Percentiles rank a stretch among this genome's conserved stretches.
phyloP scores from a whole-genome alignment of 2,329 filamentous ascomycete genomes.

The Fusarium buxicola region DNA sequence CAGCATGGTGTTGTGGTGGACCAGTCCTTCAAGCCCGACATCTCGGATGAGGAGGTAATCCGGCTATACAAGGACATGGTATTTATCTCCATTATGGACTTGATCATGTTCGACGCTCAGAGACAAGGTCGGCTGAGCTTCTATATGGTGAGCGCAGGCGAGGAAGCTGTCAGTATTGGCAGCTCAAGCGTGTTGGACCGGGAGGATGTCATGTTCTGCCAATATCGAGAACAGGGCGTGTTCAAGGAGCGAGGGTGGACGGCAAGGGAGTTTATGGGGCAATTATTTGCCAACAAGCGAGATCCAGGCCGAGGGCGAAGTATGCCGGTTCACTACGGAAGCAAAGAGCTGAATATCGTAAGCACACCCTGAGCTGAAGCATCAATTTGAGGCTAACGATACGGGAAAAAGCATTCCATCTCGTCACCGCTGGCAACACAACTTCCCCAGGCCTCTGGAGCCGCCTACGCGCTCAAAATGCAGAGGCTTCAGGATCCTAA shows the following conservation, averaged over 20 bases:
- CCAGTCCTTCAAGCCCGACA: slow-evolving; percentile 73
- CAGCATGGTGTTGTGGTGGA: slow-evolving; percentile 89
- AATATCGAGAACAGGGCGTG: slow-evolving; percentile 94
- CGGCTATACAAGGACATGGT: slow-evolving; percentile 75
- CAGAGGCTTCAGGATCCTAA: slow-evolving; percentile 79
- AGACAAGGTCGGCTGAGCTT: slow-evolving; percentile 93
- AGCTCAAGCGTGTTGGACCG: slow-evolving; percentile 84
- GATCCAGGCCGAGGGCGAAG: slow-evolving; percentile 87
- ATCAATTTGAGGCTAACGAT: slow-evolving; percentile 13
- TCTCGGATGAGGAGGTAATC: slow-evolving; percentile 71
- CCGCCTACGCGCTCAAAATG: slow-evolving; percentile 88
- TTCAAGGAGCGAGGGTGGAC: slow-evolving; percentile 91
- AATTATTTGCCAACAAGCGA: slow-evolving; percentile 88
- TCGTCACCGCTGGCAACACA: slow-evolving; percentile 87
- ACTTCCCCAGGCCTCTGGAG: slow-evolving; percentile 87
- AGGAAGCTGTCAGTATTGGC: slow-evolving; percentile 93
- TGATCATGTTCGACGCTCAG: slow-evolving; percentile 98
- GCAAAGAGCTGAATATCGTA: slow-evolving; percentile 84
- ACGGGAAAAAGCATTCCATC: slow-evolving; percentile 75
- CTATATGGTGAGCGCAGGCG: slow-evolving; percentile 96
- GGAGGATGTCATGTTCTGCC: slow-evolving; percentile 91
- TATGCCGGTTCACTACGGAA: slow-evolving; percentile 98
- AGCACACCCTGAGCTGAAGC: slow-evolving; percentile 47
- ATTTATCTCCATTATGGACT: slow-evolving; percentile 84
- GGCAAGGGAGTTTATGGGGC: slow-evolving; percentile 91